A percentile compares a stretch with the other conserved stretches of the same genome.
Evolutionary conservation across 176 grass and related monocot species (phyloP).

Genomic region (Aegilops tauschii): DNA sequence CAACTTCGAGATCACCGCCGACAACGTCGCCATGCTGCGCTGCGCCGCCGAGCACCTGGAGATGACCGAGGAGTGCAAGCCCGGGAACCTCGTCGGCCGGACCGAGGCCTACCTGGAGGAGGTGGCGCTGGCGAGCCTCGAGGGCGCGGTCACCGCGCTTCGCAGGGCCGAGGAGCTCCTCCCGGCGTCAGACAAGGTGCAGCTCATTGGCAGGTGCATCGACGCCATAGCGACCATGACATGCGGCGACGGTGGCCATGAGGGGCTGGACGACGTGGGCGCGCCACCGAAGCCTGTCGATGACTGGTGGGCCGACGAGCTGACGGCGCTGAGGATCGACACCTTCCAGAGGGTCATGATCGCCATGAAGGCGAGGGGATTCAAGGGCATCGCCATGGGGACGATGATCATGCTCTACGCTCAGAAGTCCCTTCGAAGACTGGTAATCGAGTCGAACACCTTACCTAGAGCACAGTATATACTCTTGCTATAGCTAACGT

Average conservation of each 20-base stretch:
- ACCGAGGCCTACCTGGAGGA: constrained; percentile 66
- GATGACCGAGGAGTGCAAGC: constrained; percentile 64
- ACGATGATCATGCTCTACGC: constrained; percentile 91
- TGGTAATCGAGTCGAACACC: constrained; percentile 43
- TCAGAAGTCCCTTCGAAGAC: constrained; percentile 78
- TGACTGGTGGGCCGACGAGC: constrained; percentile 80
- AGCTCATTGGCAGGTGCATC: constrained; percentile 57
- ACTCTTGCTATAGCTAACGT: neutral
- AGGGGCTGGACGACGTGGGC: neutral
- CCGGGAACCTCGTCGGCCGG: constrained; percentile 47
- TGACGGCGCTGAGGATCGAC: constrained; percentile 68
- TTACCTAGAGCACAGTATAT: neutral
- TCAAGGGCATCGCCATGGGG: constrained; percentile 72
- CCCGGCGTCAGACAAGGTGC: constrained; percentile 65
- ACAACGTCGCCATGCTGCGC: constrained; percentile 73
- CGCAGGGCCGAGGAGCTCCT: constrained; percentile 66
- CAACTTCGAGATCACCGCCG: constrained; percentile 64
- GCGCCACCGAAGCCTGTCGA: constrained; percentile 46
- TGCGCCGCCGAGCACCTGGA: constrained; percentile 81
- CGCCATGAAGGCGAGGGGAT: constrained; percentile 78
- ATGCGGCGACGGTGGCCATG: constrained; percentile 34
- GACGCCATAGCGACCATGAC: constrained; percentile 66
- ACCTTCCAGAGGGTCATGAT: constrained; percentile 75
- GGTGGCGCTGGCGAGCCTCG: constrained; percentile 60
- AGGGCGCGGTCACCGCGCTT: constrained; percentile 66